Conservation (phyloP, 2,329 filamentous ascomycete genomes). For the Ophiosphaerella narmari region DNA sequence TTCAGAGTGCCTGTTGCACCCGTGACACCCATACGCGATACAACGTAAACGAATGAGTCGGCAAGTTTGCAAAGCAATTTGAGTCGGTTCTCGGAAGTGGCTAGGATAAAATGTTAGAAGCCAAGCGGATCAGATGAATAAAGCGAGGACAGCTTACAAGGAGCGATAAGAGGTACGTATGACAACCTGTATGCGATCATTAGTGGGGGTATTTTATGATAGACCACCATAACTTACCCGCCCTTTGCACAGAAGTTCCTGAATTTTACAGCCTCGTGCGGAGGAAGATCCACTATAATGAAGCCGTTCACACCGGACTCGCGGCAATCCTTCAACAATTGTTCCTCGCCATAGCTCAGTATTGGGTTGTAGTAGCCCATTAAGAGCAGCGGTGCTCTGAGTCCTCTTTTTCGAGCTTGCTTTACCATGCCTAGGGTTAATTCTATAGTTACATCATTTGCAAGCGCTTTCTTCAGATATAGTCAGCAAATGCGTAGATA, state of each 20-base stretch:
- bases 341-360: conserved; percentile 91
- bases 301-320: conserved; percentile 90
- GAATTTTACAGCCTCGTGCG: conserved; percentile 94
- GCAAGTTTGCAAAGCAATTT: conserved; percentile 94
- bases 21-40: conserved; percentile 95
- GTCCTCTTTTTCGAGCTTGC: conserved; percentile 74
- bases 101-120: conserved; percentile 25
- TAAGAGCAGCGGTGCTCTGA: conserved; percentile 82
- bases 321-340: conserved; percentile 80
- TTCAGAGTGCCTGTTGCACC: conserved; percentile 85
- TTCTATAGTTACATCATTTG: conserved; percentile 84
- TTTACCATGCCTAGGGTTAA: conserved; percentile 82
- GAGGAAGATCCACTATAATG: conserved; percentile 93
- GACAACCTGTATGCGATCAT: conserved; percentile 65
- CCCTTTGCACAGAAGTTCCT: conserved; percentile 79
- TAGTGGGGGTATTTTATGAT: conserved; percentile 7
- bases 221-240: conserved; percentile 58
- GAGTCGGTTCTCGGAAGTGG: conserved; percentile 92
- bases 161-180: conserved; percentile 96
- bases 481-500: conserved; percentile 17
- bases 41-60: conserved; percentile 98
- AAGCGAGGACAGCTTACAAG: conserved; percentile 39
- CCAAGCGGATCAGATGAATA: too few relatives aligned
- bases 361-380: conserved; percentile 99
- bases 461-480: conserved; percentile 65